Evolutionary conservation across 352 stramenopile species (phyloP), one percentile per base, ranked within the genome.

Genomic region (Phytophthora chlamydospora): DNA sequence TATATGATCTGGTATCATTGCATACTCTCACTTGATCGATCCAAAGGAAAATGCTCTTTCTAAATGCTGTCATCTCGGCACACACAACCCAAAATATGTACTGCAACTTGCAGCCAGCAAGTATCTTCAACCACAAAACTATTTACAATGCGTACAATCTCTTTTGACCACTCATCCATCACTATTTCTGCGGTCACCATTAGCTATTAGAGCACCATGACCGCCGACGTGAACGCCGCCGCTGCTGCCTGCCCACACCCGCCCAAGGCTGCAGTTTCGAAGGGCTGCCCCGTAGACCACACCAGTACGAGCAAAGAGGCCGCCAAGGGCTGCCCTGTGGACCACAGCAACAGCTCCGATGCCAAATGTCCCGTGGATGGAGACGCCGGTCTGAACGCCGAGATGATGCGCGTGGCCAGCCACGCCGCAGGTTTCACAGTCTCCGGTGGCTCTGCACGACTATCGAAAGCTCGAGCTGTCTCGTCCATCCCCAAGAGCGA

Each of bases 401-500:
- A 90, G 60, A 78, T 92, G 77, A 80, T 88, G 76, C 63, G 66
- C 17, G 75, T 75, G 6, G 73, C 79, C 40, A 70, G 50, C 27
- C 64, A 85, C 53, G 68, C 75, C 5, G 78, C 68, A 10, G 75
- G 75, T 7, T 78, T 70, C 46, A 52, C 40, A 10, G 77, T 83
- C 27, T 49, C 45, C 41, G 77, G 21, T 24, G 21, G 61, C 1
- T 78, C 71, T 16, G 32, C 53, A 48, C 46, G 47, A n/a, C 62
- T 95, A 40, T 93, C 84, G 7, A 97, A 83, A 9, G 68, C 93
- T 14, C 94, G 97, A 42, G 92, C 93, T 3, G 71, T 87, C 34
- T 98, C 85, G 21, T 97, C 76, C 36, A 99, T 99, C 61, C 97
- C 97, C 0, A 99, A 99, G 77, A 75, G 88, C 63, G 80, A 96